Conservation (phyloP, 441 rosid species). For the Gossypium trilobum region DNA sequence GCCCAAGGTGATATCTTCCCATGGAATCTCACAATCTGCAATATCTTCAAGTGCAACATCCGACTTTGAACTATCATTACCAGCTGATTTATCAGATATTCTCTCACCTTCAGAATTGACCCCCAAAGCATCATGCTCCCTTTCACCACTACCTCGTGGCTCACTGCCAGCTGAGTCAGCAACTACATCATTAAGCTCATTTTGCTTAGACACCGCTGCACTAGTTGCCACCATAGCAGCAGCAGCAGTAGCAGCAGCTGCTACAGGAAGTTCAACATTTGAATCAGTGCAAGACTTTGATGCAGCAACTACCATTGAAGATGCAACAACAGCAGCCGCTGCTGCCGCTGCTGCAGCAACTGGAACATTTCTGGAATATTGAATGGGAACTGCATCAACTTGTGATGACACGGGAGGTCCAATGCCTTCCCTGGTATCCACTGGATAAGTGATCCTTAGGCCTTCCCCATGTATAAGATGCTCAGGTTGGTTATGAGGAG, state of each 20-base stretch:
- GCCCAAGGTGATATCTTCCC: constrained; percentile 84
- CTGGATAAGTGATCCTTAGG: constrained; percentile 22
- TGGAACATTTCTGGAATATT: constrained; percentile 55
- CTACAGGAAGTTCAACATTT: constrained; percentile 71
- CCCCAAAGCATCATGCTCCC: constrained; percentile 30
- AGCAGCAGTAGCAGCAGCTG: constrained; percentile 96
- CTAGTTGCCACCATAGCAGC: constrained; percentile 88
- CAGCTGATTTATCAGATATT: constrained; percentile 52
- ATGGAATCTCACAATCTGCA: constrained; percentile 80
- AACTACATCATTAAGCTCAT: constrained; percentile 56
- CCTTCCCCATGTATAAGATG: constrained; percentile 35
- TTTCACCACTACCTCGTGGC: constrained; percentile 39
- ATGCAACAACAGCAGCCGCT: constrained; percentile 92
- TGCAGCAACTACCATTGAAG: constrained; percentile 91
- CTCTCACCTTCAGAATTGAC: constrained; percentile 54
- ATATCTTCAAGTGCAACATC: constrained; percentile 66
- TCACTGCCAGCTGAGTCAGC: constrained; percentile 39
- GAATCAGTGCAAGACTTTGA: constrained; percentile 56
- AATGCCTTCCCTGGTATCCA: constrained; percentile 33
- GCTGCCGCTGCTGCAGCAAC: constrained; percentile 81
- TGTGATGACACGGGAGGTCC: constrained; percentile 33
- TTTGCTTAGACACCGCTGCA: constrained; percentile 69
- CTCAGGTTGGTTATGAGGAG: constrained; percentile 27
- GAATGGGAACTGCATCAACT: constrained; percentile 39
- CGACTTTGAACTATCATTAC: constrained; percentile 55